A percentile compares a stretch with the other conserved stretches of the same genome.
Evolutionary conservation across 1,284 basidiomycete species (phyloP).

Genomic region (Hypsizygus ulmarius): DNA sequence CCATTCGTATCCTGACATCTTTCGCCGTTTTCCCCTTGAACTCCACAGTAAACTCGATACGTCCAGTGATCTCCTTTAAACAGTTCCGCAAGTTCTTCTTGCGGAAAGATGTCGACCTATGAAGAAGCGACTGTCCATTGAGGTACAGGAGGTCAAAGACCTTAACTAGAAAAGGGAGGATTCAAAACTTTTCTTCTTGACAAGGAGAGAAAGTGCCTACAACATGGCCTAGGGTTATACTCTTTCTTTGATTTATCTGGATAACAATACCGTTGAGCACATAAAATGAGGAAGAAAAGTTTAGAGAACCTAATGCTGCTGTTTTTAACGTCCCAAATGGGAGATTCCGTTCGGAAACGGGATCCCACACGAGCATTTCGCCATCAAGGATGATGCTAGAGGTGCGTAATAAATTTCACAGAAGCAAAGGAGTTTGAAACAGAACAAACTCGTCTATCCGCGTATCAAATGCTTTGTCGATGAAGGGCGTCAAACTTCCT

Average conservation of each 20-base stretch:
- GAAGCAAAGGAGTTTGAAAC: background rate
- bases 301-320: slow-evolving; percentile 68
- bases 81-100: slow-evolving; percentile 68
- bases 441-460: slow-evolving; percentile 74
- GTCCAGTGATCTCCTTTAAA: slow-evolving; percentile 65
- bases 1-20: slow-evolving; percentile 77
- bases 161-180: slow-evolving; percentile 61
- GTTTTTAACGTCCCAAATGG: slow-evolving; percentile 93
- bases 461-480: slow-evolving; percentile 70
- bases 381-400: slow-evolving; percentile 87
- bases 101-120: slow-evolving; percentile 60
- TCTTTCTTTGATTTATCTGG: slow-evolving; percentile 72
- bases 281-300: background rate
- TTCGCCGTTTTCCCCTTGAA: slow-evolving; percentile 72
- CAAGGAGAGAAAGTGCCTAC: slow-evolving; percentile 46
- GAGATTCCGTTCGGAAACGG: slow-evolving; percentile 77
- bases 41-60: slow-evolving; percentile 76
- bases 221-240: slow-evolving; percentile 80
- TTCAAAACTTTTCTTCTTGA: background rate
- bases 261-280: background rate
- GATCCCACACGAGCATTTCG: slow-evolving; percentile 97
- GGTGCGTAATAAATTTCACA: slow-evolving; percentile 1
- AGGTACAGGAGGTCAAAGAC: slow-evolving; percentile 90
- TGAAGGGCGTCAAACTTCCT: slow-evolving; percentile 85
- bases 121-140: slow-evolving; percentile 70